Evolutionary conservation across 176 grass and related monocot species (phyloP), one percentile per base, ranked within the genome.

Genomic region (Oryza nivara): DNA sequence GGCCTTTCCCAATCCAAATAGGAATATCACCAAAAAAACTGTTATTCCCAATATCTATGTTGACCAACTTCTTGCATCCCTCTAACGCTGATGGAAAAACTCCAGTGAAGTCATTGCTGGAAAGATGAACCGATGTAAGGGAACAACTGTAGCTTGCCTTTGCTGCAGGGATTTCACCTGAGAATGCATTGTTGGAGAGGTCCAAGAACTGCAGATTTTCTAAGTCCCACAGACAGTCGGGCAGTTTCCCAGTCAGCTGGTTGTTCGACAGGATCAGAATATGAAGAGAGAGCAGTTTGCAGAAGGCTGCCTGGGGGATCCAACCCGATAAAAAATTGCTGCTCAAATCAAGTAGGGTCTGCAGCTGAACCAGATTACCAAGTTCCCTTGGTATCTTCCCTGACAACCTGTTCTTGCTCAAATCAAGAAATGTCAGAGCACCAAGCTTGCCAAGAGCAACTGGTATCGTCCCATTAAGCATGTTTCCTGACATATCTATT

Each of bases 261-360:
- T 40, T 40, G 38, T 40, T 40, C 6, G 38, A 40, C 6, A 38
- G 36, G 36, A 38, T 38, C 36, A 38, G 36, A 38, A 38, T 38
- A 0, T 38, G 36, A 38, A 38, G 4, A 38, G 36, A 38, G 36
- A 38, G 36, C 36, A 38, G 36, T 38, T 38, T 38, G 36, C 36
- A 38, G 36, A 38, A 38, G 36, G 36, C 36, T 38, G 36, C 36
- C 36, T 38, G 6, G 36, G 36, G 36, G 36, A 38, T 38, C 36
- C 36, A 38, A 7, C 91, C 96, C 4, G 81, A 89, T 30, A 99
- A 65, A 6, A 75, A 92, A 82, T 99, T 99, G 75, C 89, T 92
- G 67, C 96, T 99, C 82, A 99, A 63, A 92, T 99, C 96, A 80
- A 99, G 89, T 63, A 99, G 52, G 4, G 22, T 90, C 72, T 96